These are phyloP conservation scores for Acarospora socialis DNA, from an alignment of 2,329 filamentous ascomycete species.

Conservation along the genomic window DNA sequence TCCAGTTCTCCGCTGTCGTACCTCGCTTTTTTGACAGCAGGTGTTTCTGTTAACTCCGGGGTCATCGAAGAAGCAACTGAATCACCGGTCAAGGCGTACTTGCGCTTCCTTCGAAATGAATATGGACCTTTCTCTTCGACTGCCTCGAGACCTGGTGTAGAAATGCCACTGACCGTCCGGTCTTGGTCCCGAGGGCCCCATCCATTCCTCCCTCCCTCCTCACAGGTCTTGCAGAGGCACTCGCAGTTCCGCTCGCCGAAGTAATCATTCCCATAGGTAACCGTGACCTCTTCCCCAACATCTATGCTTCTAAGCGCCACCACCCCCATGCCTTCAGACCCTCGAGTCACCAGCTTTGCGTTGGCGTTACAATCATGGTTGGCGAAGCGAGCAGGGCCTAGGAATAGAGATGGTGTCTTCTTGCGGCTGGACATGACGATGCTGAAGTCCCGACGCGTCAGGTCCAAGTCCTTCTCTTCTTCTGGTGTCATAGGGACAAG, in stretches of 20 bases:
- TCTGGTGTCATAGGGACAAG: conserved; percentile 85
- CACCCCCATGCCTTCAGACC: conserved; percentile 79
- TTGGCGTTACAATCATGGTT: conserved; percentile 97
- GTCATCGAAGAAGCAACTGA: background rate
- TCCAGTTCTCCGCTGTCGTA: no score
- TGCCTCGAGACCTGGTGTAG: conserved; percentile 21
- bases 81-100: background rate
- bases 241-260: conserved; percentile 93
- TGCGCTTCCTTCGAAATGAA: conserved; percentile 12
- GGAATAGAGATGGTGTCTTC: conserved; percentile 80
- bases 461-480: conserved; percentile 69
- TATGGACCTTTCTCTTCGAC: conserved; percentile 4
- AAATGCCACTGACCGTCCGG: conserved; percentile 22
- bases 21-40: background rate
- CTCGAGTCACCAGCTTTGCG: conserved; percentile 69
- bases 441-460: conserved; percentile 84
- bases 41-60: background rate
- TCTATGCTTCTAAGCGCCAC: conserved; percentile 70
- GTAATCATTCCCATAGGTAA: conserved; percentile 90
- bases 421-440: conserved; percentile 88
- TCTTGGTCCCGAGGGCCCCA: conserved; percentile 47
- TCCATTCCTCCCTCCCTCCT: conserved; percentile 60
- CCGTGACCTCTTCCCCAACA: conserved; percentile 86
- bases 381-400: conserved; percentile 88
- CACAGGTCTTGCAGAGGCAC: conserved; percentile 81